Conservation (phyloP, 2,329 filamentous ascomycete genomes). For the Hawksworthiomyces lignivorus region DNA sequence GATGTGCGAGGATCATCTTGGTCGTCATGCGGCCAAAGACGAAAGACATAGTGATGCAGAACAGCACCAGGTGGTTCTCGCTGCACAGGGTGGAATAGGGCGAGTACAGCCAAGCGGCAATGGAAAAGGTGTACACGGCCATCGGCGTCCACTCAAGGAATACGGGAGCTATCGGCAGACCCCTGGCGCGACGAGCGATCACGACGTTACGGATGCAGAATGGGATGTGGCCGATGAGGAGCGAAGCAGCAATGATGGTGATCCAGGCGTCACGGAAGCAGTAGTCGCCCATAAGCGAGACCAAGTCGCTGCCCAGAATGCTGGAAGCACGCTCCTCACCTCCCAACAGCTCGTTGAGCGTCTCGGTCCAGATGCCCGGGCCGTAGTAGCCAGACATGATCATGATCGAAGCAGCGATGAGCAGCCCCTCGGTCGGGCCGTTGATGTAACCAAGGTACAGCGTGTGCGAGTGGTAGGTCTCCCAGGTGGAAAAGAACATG, state of each 20-base stretch:
- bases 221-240: constrained; percentile 70
- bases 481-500: constrained; percentile 99
- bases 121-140: constrained; percentile 66
- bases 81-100: constrained; percentile 74
- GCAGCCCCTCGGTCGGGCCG: constrained; percentile 88
- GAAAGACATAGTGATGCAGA: constrained; percentile 90
- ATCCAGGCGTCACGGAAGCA: constrained; percentile 89
- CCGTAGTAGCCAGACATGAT: constrained; percentile 79
- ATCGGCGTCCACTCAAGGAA: constrained; percentile 95
- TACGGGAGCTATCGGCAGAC: constrained; percentile 69
- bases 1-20: constrained; percentile 95
- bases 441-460: constrained; percentile 95
- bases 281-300: constrained; percentile 57
- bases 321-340: constrained; percentile 23
- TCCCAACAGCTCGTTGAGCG: constrained; percentile 63
- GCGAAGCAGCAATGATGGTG: constrained; percentile 55
- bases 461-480: constrained; percentile 97
- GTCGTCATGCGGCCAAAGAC: constrained; percentile 98
- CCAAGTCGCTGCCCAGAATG: constrained; percentile 38
- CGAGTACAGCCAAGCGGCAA: constrained; percentile 80
- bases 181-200: constrained; percentile 62
- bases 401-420: constrained; percentile 85
- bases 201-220: constrained; percentile 85
- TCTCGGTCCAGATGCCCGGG: constrained; percentile 76
- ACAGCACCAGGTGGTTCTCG: constrained; percentile 84